Conservation (phyloP, 2,329 filamentous ascomycete species). For the Zalaria obscura region DNA sequence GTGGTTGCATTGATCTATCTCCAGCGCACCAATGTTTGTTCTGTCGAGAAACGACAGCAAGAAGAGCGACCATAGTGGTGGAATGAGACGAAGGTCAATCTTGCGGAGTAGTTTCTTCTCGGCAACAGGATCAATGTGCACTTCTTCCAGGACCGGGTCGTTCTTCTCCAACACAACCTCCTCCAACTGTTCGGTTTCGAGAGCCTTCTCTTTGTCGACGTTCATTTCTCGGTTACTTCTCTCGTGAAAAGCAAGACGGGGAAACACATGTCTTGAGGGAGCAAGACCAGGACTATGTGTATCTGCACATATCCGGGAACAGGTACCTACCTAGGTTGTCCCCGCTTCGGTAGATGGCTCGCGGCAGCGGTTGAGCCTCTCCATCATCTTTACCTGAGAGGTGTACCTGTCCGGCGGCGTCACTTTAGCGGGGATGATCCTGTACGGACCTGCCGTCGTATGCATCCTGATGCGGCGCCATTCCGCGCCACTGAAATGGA, state of each 20-base stretch:
- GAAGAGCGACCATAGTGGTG: conserved; percentile 32
- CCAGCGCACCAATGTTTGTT: conserved; percentile 18
- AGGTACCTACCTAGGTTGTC: too few species aligned
- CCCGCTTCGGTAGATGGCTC: too few species aligned
- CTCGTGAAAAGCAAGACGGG: background rate
- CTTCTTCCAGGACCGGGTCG: background rate
- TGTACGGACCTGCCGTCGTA: too few species aligned
- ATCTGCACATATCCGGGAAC: too few species aligned
- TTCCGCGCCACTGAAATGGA: too few species aligned
- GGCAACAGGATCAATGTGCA: conserved; percentile 1
- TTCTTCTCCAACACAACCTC: background rate
- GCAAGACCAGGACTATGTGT: background rate
- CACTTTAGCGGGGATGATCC: too few species aligned
- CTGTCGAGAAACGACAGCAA: conserved; percentile 32
- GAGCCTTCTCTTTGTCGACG: background rate
- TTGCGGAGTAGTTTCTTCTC: conserved; percentile 35
- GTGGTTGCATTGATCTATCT: too few species aligned
- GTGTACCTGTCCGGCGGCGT: too few species aligned
- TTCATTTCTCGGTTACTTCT: background rate
- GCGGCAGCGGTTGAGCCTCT: too few species aligned
- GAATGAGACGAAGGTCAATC: conserved; percentile 33
- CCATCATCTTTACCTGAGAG: too few species aligned
- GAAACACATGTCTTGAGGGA: background rate
- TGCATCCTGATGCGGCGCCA: too few species aligned
- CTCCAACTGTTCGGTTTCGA: background rate